These are phyloP conservation scores for Mimosa pudica DNA, from an alignment of 306 rosid species.

Conservation along the genomic window DNA sequence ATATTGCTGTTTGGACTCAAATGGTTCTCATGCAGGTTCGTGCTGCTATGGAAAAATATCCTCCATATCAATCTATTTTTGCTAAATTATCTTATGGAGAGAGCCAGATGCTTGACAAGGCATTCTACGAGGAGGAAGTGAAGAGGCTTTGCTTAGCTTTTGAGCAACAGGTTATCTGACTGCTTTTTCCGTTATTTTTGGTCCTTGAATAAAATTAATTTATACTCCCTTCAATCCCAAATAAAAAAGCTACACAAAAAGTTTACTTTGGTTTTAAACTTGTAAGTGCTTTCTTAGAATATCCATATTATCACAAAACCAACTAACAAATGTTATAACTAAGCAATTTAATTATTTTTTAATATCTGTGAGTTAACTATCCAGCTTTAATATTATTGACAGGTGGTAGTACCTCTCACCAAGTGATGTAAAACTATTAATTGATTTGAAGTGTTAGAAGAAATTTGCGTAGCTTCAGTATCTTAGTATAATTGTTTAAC, in stretches of 20 bases:
- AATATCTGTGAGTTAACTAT: too few relatives aligned
- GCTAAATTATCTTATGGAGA: conserved; percentile 89
- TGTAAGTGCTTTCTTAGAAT: too few relatives aligned
- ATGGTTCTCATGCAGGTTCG: conserved; percentile 67
- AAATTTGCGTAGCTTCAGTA: conserved; percentile 17
- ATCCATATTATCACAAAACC: too few relatives aligned
- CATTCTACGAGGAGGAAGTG: conserved; percentile 99
- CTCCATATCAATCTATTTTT: conserved; percentile 91
- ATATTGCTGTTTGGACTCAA: conserved; percentile 9
- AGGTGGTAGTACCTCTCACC: not conserved
- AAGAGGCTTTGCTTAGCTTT: conserved; percentile 93
- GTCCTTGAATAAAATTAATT: not conserved
- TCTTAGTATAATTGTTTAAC: conserved; percentile 1
- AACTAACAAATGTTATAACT: too few relatives aligned
- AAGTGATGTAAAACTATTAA: not conserved
- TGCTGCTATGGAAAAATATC: conserved; percentile 88
- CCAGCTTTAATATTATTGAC: too few relatives aligned
- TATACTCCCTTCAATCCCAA: not conserved
- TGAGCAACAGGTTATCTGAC: conserved; percentile 82
- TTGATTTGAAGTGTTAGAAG: not conserved
- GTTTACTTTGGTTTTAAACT: too few relatives aligned
- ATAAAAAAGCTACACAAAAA: too few relatives aligned
- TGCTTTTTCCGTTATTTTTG: not conserved
- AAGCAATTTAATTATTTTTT: too few relatives aligned
- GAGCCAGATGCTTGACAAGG: conserved; percentile 98